Evolutionary conservation across 2,329 filamentous ascomycete genomes (phyloP).

Genomic region (Sarocladiaceae sp.): DNA sequence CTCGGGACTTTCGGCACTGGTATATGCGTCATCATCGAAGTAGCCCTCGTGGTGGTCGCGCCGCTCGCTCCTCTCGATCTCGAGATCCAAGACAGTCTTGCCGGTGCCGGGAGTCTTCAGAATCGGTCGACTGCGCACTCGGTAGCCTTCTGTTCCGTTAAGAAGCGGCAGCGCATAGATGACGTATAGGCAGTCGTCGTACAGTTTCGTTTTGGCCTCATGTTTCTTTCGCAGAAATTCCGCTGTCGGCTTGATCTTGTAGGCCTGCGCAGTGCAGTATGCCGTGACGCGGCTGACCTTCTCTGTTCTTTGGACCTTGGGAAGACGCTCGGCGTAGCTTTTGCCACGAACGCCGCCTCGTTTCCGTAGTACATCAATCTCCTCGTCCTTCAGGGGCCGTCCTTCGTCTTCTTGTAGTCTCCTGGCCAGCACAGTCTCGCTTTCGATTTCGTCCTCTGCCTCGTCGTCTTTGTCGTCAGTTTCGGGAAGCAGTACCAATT

Average conservation of each 20-base stretch:
- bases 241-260: conserved; percentile 83
- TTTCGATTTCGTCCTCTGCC: conserved; percentile 56
- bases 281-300: conserved; percentile 88
- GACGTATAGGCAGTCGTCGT: conserved; percentile 94
- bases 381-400: conserved; percentile 62
- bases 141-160: conserved; percentile 79
- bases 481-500: conserved; percentile 91
- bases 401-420: conserved; percentile 54
- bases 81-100: conserved; percentile 87
- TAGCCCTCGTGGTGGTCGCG: conserved; percentile 90
- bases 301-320: conserved; percentile 81
- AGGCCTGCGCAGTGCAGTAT: conserved; percentile 93
- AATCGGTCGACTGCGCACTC: conserved; percentile 84
- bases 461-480: conserved; percentile 56
- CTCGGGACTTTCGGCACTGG: conserved; percentile 26
- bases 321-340: conserved; percentile 89
- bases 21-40: conserved; percentile 68
- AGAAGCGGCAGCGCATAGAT: conserved; percentile 91
- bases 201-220: conserved; percentile 88
- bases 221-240: conserved; percentile 85
- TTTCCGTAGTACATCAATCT: conserved; percentile 60
- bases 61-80: conserved; percentile 90
- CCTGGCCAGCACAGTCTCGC: conserved; percentile 30
- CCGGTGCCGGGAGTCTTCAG: conserved; percentile 86
- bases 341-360: conserved; percentile 65